These are phyloP conservation scores for Leccinum barrowsii DNA, from an alignment of 768 basidiomycete species.

Conservation along the genomic window DNA sequence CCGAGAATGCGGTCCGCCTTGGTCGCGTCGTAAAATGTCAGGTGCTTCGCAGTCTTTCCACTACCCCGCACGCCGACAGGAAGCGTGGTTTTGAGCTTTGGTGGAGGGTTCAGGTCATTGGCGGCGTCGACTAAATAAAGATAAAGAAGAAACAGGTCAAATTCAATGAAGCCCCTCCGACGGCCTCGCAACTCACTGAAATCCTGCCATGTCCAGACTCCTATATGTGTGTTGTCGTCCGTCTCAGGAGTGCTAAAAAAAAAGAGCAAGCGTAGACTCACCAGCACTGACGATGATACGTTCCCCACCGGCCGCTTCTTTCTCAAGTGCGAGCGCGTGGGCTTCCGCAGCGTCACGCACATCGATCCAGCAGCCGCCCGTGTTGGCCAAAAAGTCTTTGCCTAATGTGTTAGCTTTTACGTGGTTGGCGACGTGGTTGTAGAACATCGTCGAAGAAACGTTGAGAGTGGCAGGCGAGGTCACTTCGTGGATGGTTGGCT, in stretches of 20 bases:
- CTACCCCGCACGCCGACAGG: neutral
- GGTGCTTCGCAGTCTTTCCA: neutral
- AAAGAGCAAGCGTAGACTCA: neutral
- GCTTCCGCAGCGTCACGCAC: neutral
- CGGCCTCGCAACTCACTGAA: neutral
- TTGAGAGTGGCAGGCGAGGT: neutral
- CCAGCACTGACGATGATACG: neutral
- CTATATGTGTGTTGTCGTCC: neutral
- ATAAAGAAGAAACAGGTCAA: neutral
- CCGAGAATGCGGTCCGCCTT: neutral
- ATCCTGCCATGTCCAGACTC: neutral
- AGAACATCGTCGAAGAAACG: neutral
- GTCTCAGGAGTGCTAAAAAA: neutral
- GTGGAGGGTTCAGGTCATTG: neutral
- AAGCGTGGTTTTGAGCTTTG: neutral
- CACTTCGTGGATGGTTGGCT: neutral
- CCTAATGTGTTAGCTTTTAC: neutral
- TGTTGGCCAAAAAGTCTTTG: neutral
- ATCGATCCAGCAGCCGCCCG: neutral
- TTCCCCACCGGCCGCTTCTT: neutral
- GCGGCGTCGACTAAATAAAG: neutral
- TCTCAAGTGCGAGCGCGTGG: neutral
- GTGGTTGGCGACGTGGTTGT: neutral
- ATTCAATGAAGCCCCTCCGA: neutral
- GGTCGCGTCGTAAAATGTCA: neutral